Conservation (phyloP, 805 yeast genomes). For the Wickerhamiella kurtzmanii region DNA sequence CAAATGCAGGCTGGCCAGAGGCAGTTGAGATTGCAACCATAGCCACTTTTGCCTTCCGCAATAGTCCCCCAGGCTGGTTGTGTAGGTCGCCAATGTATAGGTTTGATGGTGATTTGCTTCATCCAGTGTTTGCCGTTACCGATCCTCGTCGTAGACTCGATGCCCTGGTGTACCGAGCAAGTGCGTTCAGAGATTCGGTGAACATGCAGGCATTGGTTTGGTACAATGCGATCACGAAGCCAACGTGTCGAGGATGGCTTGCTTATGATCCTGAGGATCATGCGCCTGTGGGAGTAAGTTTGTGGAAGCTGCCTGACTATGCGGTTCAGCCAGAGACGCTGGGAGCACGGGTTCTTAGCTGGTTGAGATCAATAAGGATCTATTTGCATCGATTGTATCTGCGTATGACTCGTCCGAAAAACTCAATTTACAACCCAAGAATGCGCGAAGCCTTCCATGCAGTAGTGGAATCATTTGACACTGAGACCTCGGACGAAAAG, state of each 20-base stretch:
- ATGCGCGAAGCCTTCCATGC: neutral
- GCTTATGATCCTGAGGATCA: neutral
- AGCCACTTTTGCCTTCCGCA: neutral
- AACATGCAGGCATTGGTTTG: neutral
- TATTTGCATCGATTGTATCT: neutral
- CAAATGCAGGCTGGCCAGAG: neutral
- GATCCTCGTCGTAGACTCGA: neutral
- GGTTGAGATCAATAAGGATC: neutral
- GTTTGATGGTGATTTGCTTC: neutral
- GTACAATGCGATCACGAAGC: neutral
- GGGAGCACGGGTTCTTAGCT: neutral
- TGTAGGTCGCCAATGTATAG: neutral
- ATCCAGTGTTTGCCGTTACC: neutral
- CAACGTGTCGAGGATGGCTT: neutral
- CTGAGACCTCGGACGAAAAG: neutral
- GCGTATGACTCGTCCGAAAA: neutral
- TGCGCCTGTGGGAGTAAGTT: neutral
- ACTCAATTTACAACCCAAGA: neutral
- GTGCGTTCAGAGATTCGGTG: neutral
- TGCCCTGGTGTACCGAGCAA: neutral
- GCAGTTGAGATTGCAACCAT: neutral
- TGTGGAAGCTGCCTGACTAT: neutral
- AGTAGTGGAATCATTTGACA: neutral
- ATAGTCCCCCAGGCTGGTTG: neutral
- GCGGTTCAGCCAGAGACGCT: neutral